These are phyloP conservation scores for Gymnopilus junonius DNA, from an alignment of 768 basidiomycete species.

Conservation along the genomic window DNA sequence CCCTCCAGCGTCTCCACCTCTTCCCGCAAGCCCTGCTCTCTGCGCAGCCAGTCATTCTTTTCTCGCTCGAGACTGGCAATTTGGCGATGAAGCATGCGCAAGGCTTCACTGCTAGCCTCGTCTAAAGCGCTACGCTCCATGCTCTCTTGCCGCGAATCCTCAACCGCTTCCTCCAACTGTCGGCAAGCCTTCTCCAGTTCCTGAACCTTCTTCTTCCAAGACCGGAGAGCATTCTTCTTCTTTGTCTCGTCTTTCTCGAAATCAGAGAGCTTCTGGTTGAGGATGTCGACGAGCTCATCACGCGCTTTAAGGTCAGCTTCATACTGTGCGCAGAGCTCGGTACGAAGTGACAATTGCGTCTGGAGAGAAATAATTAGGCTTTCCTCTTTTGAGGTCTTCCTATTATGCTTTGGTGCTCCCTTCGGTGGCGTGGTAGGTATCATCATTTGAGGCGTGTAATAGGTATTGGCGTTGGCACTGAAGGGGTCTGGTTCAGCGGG, in stretches of 20 bases:
- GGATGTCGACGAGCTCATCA: conserved; percentile 70
- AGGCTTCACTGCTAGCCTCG: conserved; percentile 76
- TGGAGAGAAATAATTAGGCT: conserved; percentile 73
- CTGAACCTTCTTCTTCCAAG: conserved; percentile 78
- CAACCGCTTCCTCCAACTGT: conserved; percentile 84
- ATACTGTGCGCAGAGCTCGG: conserved; percentile 76
- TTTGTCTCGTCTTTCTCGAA: conserved; percentile 68
- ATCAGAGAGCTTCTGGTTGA: conserved; percentile 56
- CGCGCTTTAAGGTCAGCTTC: conserved; percentile 75
- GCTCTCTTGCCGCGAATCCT: conserved; percentile 80
- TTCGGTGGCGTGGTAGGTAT: conserved; percentile 69
- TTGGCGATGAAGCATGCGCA: conserved; percentile 79
- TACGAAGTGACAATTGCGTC: conserved; percentile 76
- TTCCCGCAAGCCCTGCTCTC: conserved; percentile 44
- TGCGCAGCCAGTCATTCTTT: conserved; percentile 49
- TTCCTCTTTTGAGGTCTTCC: conserved; percentile 73
- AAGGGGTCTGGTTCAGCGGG: conserved; percentile 71
- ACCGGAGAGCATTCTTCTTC: conserved; percentile 54
- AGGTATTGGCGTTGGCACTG: conserved; percentile 71
- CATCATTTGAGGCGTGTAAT: conserved; percentile 77
- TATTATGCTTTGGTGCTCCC: conserved; percentile 45
- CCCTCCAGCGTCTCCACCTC: conserved; percentile 56
- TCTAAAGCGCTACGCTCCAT: conserved; percentile 85
- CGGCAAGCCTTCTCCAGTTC: conserved; percentile 74
- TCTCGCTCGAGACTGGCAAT: conserved; percentile 79